These are phyloP conservation scores for Coemansia pectinata DNA, from an alignment of 192 early-diverging fungal species.

Conservation along the genomic window DNA sequence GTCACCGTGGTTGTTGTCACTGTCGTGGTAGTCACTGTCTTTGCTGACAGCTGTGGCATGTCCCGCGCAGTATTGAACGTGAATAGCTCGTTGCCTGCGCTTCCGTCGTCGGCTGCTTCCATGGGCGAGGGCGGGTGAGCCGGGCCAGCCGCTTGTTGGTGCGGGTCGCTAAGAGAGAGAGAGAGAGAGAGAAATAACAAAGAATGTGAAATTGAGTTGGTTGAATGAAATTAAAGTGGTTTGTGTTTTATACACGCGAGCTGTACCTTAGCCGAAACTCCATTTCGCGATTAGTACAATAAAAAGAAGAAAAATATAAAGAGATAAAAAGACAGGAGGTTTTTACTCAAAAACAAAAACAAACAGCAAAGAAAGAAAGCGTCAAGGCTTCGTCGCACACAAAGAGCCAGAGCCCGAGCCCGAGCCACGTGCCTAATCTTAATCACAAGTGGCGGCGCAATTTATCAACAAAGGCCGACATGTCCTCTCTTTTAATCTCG, in stretches of 20 bases:
- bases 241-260: not conserved
- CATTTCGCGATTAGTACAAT: not conserved
- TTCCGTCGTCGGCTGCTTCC: not conserved
- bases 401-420: not conserved
- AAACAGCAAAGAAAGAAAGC: not conserved
- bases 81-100: not conserved
- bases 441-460: conserved; percentile 54
- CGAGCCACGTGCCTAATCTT: not conserved
- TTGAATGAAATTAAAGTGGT: too few species aligned
- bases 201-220: too few species aligned
- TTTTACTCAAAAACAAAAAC: conserved; percentile 3
- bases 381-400: not conserved
- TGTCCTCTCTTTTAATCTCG: conserved; percentile 73
- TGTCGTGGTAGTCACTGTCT: conserved; percentile 67
- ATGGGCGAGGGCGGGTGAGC: not conserved
- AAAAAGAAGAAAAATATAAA: not conserved
- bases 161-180: not conserved
- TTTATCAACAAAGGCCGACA: conserved; percentile 66
- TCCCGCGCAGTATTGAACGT: not conserved
- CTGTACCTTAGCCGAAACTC: not conserved
- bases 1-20: conserved; percentile 83
- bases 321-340: not conserved
- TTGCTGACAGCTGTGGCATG: conserved; percentile 52
- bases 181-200: too few species aligned
- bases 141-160: not conserved